Percentiles rank a stretch among this genome's conserved stretches.
phyloP scores from a whole-genome alignment of 257 asterid genomes.

The Rhazya stricta region DNA sequence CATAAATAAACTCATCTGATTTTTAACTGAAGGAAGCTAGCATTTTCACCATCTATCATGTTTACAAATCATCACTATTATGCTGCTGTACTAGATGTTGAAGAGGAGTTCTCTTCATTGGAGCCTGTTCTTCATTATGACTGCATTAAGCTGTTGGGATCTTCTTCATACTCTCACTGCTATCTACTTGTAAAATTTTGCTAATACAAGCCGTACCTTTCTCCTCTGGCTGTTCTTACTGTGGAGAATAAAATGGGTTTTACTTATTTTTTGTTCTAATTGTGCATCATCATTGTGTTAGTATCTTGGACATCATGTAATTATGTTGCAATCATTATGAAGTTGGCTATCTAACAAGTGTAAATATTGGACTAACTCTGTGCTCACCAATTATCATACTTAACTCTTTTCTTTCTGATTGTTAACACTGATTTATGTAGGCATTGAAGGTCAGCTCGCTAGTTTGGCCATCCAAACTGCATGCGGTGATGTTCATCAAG shows the following conservation, averaged over 20 bases:
- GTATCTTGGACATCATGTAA: not conserved
- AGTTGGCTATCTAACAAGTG: not conserved
- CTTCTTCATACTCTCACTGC: not conserved
- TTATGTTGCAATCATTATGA: not conserved
- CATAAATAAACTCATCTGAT: not conserved
- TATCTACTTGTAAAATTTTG: not conserved
- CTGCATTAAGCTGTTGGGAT: not conserved
- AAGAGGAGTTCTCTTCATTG: not conserved
- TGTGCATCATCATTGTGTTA: not conserved
- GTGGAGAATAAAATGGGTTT: not conserved
- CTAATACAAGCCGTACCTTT: not conserved
- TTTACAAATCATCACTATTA: not conserved
- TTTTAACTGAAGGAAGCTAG: not conserved
- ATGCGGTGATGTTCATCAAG: not conserved
- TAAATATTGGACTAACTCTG: not conserved
- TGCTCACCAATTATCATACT: not conserved
- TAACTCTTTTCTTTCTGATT: constrained; percentile 2
- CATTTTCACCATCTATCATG: not conserved
- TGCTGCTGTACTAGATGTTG: not conserved
- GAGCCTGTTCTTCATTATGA: not conserved
- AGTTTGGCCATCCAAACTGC: not conserved
- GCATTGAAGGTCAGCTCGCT: not conserved
- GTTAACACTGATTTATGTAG: constrained; percentile 4
- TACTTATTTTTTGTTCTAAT: not conserved
- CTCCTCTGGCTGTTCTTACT: not conserved